Evolutionary conservation across 495 filamentous ascomycete species (phyloP).

Genomic region (Schizothecium vesticola): DNA sequence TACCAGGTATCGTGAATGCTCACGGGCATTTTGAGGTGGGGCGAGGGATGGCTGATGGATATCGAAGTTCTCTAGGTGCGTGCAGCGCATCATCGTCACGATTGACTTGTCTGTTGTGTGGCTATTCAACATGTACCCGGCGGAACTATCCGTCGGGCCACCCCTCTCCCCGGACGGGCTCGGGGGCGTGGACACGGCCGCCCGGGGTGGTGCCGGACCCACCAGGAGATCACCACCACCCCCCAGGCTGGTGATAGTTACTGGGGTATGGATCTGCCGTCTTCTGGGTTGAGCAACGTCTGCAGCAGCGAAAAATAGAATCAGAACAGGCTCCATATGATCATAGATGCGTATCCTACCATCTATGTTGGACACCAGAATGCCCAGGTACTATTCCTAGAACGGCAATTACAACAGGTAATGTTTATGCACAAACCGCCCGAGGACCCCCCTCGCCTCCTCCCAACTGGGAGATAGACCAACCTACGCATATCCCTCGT

Average conservation of each 20-base stretch:
- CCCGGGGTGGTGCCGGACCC: background rate
- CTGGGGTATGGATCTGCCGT: background rate
- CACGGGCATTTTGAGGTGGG: background rate
- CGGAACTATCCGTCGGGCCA: too few relatives aligned
- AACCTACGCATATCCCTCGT: background rate
- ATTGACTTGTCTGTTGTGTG: too few relatives aligned
- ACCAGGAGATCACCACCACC: background rate
- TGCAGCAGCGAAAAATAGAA: background rate
- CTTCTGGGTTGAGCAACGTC: background rate
- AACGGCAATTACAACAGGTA: background rate
- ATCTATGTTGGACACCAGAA: background rate
- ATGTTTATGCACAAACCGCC: background rate
- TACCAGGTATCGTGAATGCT: background rate
- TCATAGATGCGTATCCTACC: background rate
- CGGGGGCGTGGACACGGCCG: too few relatives aligned
- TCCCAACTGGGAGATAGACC: background rate
- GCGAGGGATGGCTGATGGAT: background rate
- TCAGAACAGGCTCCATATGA: background rate
- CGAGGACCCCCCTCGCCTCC: background rate
- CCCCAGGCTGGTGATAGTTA: background rate
- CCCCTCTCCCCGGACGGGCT: background rate
- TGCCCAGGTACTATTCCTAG: background rate
- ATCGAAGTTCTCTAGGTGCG: too few relatives aligned
- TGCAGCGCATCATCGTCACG: too few relatives aligned
- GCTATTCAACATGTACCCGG: background rate